Evolutionary conservation across 2,329 filamentous ascomycete species (phyloP).

Genomic region (Pseudogymnoascus sp.): DNA sequence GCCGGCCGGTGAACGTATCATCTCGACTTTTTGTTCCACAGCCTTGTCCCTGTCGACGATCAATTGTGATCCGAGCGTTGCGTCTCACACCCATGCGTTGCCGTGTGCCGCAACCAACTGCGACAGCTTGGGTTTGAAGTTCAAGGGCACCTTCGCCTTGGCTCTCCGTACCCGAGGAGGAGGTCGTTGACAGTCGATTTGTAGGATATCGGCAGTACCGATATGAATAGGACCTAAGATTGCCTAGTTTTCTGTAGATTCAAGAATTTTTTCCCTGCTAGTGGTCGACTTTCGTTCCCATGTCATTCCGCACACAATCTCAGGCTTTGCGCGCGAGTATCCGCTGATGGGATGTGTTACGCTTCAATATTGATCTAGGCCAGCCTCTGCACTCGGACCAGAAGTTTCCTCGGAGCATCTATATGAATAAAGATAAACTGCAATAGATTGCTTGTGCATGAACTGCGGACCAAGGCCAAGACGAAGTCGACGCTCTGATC

Average conservation of each 20-base stretch:
- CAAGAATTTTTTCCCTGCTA: neutral
- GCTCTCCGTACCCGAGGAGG: neutral
- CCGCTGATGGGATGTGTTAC: neutral
- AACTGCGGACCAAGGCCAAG: slow-evolving; percentile 6
- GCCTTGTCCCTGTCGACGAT: slow-evolving; percentile 2
- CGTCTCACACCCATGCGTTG: neutral
- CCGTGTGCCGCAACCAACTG: neutral
- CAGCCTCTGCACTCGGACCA: neutral
- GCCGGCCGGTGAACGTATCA: neutral
- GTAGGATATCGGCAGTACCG: neutral
- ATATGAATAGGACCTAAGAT: neutral
- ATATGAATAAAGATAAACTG: neutral
- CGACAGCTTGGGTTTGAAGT: slow-evolving; percentile 1
- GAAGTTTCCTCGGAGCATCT: neutral
- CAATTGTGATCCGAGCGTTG: slow-evolving; percentile 1
- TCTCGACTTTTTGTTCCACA: slow-evolving; percentile 2
- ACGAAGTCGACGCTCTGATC: neutral
- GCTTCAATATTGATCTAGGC: neutral
- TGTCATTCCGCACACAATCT: neutral
- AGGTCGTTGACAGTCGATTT: neutral
- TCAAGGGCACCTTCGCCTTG: neutral
- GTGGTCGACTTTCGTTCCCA: neutral
- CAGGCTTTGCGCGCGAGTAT: neutral
- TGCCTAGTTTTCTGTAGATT: neutral
- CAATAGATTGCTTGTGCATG: slow-evolving; percentile 5